Evolutionary conservation across 2,329 filamentous ascomycete genomes (phyloP), one percentile per base, ranked within the genome.

Genomic region (Colletotrichum magnum): DNA sequence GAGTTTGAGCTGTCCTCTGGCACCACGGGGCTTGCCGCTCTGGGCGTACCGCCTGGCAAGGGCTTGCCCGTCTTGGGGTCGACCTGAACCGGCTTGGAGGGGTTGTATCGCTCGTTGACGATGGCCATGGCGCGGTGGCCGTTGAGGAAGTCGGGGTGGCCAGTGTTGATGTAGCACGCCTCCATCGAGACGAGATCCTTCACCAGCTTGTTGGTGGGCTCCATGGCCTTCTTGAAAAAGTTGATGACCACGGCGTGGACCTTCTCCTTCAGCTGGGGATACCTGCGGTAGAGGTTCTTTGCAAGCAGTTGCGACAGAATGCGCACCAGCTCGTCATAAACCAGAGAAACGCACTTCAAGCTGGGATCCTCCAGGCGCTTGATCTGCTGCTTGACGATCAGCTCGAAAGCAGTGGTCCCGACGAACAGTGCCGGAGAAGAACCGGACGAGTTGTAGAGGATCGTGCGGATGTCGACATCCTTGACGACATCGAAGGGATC

Each of bases 61-160:
- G 96, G 94, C 87, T 98, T 98, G 80, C 97, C 97, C 2, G 95
- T 98, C 89, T 99, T 99, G 63, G 96, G 96, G 79, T 99, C 96
- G 32, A 99, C 95, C 81, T 98, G 96, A 1, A 95, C 93, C 18
- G 96, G 95, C 83, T 95, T 97, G 57, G 87, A 76, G 28, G 92
- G 87, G 77, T 89, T 93, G 80, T 97, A 93, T 70, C 94, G 92
- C 81, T 99, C 96, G 77, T 98, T 97, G 68, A 99, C 94, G 72
- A 99, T 95, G 12, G 96, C 94, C 96, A 99, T 99, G 56, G 96
- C 95, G 76, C 95, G 91, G 80, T 98, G 95, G 28, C 96, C 96
- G 78, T 97, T 98, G 72, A 99, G 85, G 82, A 99, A 99, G 79
- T 99, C 96, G 10, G 96, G 96, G 79, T 99, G 97, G 10, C 94